Percentiles rank a stretch among this genome's conserved stretches.
Evolutionary conservation across 441 rosid genomes (phyloP).

Genomic region (Biscutella auriculata): DNA sequence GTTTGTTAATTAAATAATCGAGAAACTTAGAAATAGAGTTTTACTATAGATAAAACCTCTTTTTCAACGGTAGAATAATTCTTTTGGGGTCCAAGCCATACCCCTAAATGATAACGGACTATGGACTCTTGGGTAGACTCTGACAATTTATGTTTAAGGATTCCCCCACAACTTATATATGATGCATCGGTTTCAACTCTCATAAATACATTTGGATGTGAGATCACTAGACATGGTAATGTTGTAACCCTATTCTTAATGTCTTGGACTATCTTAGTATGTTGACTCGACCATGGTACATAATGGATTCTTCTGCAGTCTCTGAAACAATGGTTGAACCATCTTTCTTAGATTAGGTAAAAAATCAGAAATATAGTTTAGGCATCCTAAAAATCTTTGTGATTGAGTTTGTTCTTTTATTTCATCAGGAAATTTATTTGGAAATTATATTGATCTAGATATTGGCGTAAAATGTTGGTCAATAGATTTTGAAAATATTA

Average conservation of each 20-base stretch:
- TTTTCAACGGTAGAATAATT: background rate
- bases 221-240: too few relatives aligned
- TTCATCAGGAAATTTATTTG: too few relatives aligned
- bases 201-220: background rate
- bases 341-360: background rate
- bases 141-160: background rate
- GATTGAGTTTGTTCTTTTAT: background rate
- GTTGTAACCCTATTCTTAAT: background rate
- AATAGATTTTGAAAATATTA: too few relatives aligned
- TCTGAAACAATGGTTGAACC: background rate
- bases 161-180: background rate
- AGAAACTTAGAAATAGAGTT: background rate
- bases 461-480: too few relatives aligned
- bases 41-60: background rate
- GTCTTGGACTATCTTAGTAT: background rate
- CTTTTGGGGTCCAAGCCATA: background rate
- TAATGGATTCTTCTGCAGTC: background rate
- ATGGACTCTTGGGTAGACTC: background rate
- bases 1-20: background rate
- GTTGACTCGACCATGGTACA: background rate
- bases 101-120: background rate
- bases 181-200: background rate
- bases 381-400: background rate
- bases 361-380: background rate
- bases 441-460: too few relatives aligned